These are phyloP conservation scores for Cucumis hystrix DNA, from an alignment of 306 rosid genomes.

Conservation along the genomic window DNA sequence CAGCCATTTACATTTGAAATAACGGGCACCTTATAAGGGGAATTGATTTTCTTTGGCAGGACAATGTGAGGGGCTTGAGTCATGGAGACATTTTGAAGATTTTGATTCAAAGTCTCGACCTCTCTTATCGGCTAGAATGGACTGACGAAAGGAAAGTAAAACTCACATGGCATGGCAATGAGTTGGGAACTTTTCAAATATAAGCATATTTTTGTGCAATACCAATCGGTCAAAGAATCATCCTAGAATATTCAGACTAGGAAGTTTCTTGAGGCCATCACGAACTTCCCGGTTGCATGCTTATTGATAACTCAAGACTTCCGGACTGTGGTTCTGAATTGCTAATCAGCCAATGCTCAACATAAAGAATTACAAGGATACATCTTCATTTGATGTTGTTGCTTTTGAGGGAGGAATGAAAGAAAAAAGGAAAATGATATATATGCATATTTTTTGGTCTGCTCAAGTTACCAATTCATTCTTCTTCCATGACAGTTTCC, in stretches of 20 bases:
- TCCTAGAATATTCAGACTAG: neutral
- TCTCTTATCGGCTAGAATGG: slow-evolving; percentile 76
- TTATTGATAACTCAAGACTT: neutral
- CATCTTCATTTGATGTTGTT: neutral
- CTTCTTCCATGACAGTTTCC: neutral
- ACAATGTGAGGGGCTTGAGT: slow-evolving; percentile 35
- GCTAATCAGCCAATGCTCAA: neutral
- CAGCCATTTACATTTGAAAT: neutral
- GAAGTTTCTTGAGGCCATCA: neutral
- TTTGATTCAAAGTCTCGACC: slow-evolving; percentile 78
- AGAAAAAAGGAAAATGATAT: neutral
- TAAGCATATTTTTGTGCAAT: slow-evolving; percentile 8
- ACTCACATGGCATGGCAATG: slow-evolving; percentile 60
- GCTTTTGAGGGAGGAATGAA: neutral
- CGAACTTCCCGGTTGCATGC: neutral
- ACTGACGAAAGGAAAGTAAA: slow-evolving; percentile 45
- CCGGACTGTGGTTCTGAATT: neutral
- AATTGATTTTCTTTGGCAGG: slow-evolving; percentile 25
- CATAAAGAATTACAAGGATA: neutral
- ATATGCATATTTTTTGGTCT: neutral
- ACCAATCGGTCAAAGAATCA: neutral
- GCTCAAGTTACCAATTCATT: neutral
- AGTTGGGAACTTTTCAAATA: slow-evolving; percentile 43
- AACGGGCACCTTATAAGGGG: neutral
- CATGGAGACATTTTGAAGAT: slow-evolving; percentile 55